Percentiles rank a stretch among this genome's conserved stretches.
phyloP scores from a whole-genome alignment of 371 early-diverging fungal genomes.

The Rhizopus sp. region DNA sequence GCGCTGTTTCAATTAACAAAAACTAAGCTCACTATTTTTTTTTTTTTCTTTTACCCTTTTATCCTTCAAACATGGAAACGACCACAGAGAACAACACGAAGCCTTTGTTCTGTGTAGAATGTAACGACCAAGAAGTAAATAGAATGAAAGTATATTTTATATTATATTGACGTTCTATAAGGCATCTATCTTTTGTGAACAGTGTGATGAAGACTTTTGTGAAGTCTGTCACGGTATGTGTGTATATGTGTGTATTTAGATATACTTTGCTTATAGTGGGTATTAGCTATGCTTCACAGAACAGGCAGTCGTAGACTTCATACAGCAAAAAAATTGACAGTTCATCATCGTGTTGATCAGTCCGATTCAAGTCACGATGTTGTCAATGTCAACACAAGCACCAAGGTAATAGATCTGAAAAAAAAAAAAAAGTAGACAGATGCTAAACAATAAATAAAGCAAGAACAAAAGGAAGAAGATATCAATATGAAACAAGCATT shows the following conservation, averaged over 20 bases:
- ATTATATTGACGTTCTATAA: conserved; percentile 10
- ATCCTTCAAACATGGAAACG: neutral
- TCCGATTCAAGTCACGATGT: neutral
- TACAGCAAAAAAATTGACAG: conserved; percentile 32
- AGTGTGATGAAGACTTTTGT: conserved; percentile 89
- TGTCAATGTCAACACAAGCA: neutral
- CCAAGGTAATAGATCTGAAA: neutral
- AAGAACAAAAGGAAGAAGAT: conserved; percentile 9
- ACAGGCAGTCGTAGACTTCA: conserved; percentile 51
- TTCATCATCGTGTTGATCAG: neutral
- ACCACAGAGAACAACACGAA: conserved; percentile 1
- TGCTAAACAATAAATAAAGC: neutral
- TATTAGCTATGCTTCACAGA: conserved; percentile 53
- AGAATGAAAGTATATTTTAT: too few relatives aligned
- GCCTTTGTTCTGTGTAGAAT: conserved; percentile 79
- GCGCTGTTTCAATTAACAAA: too few relatives aligned
- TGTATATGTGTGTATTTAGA: too few relatives aligned
- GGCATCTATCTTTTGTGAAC: conserved; percentile 73
- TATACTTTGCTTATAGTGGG: neutral
- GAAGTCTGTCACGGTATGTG: conserved; percentile 78
- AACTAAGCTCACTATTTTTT: neutral
- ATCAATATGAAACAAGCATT: conserved; percentile 27
- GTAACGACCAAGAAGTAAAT: conserved; percentile 69
- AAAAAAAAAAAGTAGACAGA: neutral
- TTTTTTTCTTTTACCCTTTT: neutral